Evolutionary conservation across 352 stramenopile species (phyloP).

Genomic region (Bremia lactucae): DNA sequence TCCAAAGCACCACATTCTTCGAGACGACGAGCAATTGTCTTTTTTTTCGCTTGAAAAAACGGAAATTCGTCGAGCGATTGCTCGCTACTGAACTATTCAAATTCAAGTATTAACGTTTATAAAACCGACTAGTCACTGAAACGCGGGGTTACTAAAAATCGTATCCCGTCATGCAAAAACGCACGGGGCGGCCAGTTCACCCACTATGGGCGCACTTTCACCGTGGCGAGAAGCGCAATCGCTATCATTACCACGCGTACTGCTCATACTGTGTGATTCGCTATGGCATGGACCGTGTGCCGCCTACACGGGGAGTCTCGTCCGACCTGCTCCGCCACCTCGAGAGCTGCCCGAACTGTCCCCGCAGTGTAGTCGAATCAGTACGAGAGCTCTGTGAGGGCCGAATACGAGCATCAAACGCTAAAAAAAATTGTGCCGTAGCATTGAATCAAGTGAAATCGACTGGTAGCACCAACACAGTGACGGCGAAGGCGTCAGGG

Average conservation of each 20-base stretch:
- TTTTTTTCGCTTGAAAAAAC: conserved; percentile 52
- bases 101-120: too few species aligned
- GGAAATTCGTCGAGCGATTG: conserved; percentile 61
- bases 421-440: conserved; percentile 14
- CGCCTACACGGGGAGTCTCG: conserved; percentile 65
- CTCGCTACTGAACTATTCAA: conserved; percentile 56
- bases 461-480: conserved; percentile 6
- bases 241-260: conserved; percentile 79
- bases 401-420: conserved; percentile 24
- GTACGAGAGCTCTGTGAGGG: conserved; percentile 48
- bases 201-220: conserved; percentile 77
- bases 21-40: conserved; percentile 31
- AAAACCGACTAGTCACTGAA: conserved; percentile 18
- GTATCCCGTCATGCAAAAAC: conserved; percentile 18
- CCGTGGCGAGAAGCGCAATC: conserved; percentile 76
- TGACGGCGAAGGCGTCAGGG: background rate
- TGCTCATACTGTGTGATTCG: conserved; percentile 68
- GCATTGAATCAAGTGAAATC: background rate
- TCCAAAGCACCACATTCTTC: conserved; percentile 27
- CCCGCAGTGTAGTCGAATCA: conserved; percentile 45
- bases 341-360: conserved; percentile 59
- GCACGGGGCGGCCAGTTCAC: conserved; percentile 59
- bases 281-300: conserved; percentile 39
- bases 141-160: conserved; percentile 2
- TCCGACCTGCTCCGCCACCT: conserved; percentile 75